Evolutionary conservation across 176 grass and related monocot genomes (phyloP), one percentile per base, ranked within the genome.

Genomic region (Oryza longistaminata): DNA sequence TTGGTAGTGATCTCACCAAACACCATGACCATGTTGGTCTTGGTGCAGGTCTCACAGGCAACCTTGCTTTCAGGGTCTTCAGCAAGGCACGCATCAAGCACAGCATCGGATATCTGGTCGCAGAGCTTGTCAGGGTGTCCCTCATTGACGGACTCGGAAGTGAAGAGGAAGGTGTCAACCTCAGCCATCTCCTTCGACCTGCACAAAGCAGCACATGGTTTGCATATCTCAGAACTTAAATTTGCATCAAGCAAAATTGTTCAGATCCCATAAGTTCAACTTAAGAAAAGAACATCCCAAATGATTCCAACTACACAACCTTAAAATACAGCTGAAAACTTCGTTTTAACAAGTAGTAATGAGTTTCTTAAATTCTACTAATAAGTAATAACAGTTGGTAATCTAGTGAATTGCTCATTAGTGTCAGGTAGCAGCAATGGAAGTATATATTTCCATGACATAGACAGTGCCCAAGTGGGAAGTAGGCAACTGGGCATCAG

Each of bases 1-100:
- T 91, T 91, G 76, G 85, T 88, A 74, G 89, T 91, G 75, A 91
- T 87, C 80, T 90, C 89, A 46, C 85, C 89, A 25, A 90, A 84
- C 17, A 90, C 75, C 85, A 91, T 91, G 76, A 91, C 85, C 89
- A 91, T 91, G 81, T 84, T 84, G 70, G 85, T 91, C 70, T 87
- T 91, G 29, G 85, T 91, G 75, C 89, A 91, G 27, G 89, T 91
- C 76, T 91, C 89, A 58, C 89, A 91, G 68, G 89, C 85, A 33
- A 91, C 89, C 81, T 87, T 91, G 85, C 81, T 87, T 24, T 91
- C 81, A 10, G 89, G 85, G 35, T 91, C 85, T 39, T 91, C 80
- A 9, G 76, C 81, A 2, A 91, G 81, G 85, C 89, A 91, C 6
- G 89, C 88, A 78, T 91, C 89, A 45, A 87, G 76, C 19, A 91